A percentile compares a stretch with the other conserved stretches of the same genome.
phyloP scores from a whole-genome alignment of 1,284 basidiomycete genomes.

The Melampsora americana region DNA sequence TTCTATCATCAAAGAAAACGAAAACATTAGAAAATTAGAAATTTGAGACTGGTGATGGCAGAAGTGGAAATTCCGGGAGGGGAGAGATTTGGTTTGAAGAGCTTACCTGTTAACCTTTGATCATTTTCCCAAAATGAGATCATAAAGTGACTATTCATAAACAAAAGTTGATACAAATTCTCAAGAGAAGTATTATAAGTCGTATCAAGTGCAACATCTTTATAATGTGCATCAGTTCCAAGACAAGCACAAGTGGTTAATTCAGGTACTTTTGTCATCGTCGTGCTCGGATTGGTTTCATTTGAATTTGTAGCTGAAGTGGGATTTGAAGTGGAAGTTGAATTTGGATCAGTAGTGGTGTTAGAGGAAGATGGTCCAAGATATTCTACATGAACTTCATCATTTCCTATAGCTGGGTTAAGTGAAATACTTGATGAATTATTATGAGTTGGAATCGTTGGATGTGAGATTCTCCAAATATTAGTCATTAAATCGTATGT shows the following conservation, averaged over 20 bases:
- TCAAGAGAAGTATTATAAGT: conserved; percentile 85
- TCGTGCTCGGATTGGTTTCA: neutral
- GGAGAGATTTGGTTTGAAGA: neutral
- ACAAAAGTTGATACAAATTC: conserved; percentile 92
- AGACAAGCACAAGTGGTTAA: conserved; percentile 16
- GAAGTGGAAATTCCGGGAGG: too few species aligned
- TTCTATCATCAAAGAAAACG: conserved; percentile 62
- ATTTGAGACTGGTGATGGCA: too few species aligned
- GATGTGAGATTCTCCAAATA: conserved; percentile 68
- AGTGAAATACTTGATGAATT: neutral
- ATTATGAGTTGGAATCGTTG: neutral
- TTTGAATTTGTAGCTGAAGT: neutral
- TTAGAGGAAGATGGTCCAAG: conserved; percentile 1
- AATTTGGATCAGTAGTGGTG: neutral
- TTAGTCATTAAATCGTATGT: conserved; percentile 94
- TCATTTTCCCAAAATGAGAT: conserved; percentile 84
- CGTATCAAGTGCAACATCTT: conserved; percentile 71
- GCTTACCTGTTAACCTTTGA: conserved; percentile 81
- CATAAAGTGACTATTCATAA: conserved; percentile 83
- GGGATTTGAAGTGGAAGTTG: neutral
- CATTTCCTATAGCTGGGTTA: too few species aligned
- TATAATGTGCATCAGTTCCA: conserved; percentile 68
- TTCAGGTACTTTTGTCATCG: conserved; percentile 11
- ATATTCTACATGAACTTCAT: neutral
- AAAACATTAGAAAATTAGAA: neutral